These are phyloP conservation scores for Durotheca rogersii DNA, from an alignment of 495 filamentous ascomycete species.

Conservation along the genomic window DNA sequence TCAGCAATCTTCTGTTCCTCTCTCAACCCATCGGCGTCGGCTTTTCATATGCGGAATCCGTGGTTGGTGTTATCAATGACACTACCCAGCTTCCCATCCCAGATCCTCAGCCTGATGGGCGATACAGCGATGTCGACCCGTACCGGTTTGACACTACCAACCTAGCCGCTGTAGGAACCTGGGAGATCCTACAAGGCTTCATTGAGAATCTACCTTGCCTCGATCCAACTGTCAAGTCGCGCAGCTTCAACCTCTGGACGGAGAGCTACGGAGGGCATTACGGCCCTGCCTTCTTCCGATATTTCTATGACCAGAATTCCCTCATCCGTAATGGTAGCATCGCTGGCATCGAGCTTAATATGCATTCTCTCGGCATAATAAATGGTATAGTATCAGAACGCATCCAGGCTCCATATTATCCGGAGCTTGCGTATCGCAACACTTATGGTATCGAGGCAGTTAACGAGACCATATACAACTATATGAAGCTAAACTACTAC, in stretches of 20 bases:
- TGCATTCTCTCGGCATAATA: slow-evolving; percentile 57
- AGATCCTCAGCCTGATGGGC: slow-evolving; percentile 30
- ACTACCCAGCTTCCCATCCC: slow-evolving; percentile 27
- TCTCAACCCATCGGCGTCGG: slow-evolving; percentile 64
- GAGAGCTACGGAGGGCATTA: slow-evolving; percentile 58
- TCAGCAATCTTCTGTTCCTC: slow-evolving; percentile 66
- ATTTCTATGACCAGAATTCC: slow-evolving; percentile 58
- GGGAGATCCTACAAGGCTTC: slow-evolving; percentile 49
- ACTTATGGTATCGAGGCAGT: slow-evolving; percentile 69
- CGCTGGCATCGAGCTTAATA: slow-evolving; percentile 51
- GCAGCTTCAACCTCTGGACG: slow-evolving; percentile 58
- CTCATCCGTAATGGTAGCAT: slow-evolving; percentile 46
- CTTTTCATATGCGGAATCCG: slow-evolving; percentile 54
- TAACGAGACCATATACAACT: slow-evolving; percentile 44
- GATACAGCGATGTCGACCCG: slow-evolving; percentile 35
- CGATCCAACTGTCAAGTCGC: slow-evolving; percentile 40
- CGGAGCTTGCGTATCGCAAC: slow-evolving; percentile 67
- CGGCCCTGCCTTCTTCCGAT: slow-evolving; percentile 55
- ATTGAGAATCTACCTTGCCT: slow-evolving; percentile 37
- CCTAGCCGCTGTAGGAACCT: slow-evolving; percentile 48
- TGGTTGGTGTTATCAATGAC: slow-evolving; percentile 30
- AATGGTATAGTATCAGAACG: slow-evolving; percentile 73
- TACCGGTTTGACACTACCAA: slow-evolving; percentile 45
- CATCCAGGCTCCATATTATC: slow-evolving; percentile 65
- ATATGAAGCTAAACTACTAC: slow-evolving; percentile 46